Conservation (phyloP, 2,329 filamentous ascomycete genomes). For the Aspergillus sp. region DNA sequence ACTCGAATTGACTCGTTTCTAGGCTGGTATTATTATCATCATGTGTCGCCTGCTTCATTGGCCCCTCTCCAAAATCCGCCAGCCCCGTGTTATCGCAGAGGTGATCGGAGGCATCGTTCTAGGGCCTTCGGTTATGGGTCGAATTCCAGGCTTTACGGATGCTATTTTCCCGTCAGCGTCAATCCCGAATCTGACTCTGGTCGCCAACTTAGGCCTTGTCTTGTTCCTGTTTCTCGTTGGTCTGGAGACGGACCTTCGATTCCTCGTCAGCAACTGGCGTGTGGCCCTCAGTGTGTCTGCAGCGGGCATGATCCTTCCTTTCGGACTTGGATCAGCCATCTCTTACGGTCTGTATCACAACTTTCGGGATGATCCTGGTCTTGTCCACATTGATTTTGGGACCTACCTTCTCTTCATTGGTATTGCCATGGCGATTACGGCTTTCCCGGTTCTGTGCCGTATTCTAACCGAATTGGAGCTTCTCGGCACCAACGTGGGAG, state of each 20-base stretch:
- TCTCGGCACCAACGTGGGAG: constrained; percentile 74
- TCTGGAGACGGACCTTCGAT: constrained; percentile 76
- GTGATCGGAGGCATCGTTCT: constrained; percentile 81
- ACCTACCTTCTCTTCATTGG: constrained; percentile 77
- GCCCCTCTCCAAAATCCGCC: constrained; percentile 70
- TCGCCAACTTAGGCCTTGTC: constrained; percentile 77
- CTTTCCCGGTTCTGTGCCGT: constrained; percentile 85
- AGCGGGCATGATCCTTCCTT: constrained; percentile 75
- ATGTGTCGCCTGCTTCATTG: constrained; percentile 71
- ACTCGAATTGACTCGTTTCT: constrained; percentile 1
- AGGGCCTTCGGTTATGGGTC: constrained; percentile 82
- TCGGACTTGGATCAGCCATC: constrained; percentile 74
- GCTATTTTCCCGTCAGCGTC: constrained; percentile 73
- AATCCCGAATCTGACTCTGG: constrained; percentile 69
- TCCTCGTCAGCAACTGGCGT: constrained; percentile 74
- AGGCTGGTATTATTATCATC: constrained; percentile 70
- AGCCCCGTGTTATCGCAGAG: constrained; percentile 79
- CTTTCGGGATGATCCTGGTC: constrained; percentile 57
- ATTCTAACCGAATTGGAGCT: constrained; percentile 89
- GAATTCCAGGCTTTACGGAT: constrained; percentile 70
- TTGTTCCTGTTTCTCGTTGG: constrained; percentile 86
- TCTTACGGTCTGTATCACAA: constrained; percentile 76
- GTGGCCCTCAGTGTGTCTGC: constrained; percentile 72
- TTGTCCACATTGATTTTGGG: constrained; percentile 56
- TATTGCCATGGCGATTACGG: constrained; percentile 88